Percentiles rank a stretch among this genome's conserved stretches.
Conservation (phyloP, 345 rosid genomes). For the Litchi chinensis region DNA sequence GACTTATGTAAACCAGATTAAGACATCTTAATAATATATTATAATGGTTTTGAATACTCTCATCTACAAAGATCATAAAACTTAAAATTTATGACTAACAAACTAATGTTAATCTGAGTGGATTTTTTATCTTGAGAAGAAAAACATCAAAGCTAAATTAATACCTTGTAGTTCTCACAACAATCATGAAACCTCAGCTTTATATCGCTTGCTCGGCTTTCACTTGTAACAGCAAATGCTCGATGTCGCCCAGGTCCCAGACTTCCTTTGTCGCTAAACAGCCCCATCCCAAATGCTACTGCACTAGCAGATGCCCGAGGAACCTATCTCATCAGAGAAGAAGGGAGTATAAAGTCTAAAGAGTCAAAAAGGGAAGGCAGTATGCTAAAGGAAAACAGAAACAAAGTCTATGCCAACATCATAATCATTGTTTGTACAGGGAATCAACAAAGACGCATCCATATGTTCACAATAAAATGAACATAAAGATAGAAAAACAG, state of each 20-base stretch:
- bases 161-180: constrained; percentile 92
- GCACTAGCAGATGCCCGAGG: constrained; percentile 97
- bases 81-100: background rate
- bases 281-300: constrained; percentile 97
- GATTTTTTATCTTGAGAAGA: background rate
- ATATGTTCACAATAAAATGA: background rate
- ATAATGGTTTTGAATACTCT: background rate
- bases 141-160: background rate
- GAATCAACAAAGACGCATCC: background rate
- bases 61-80: background rate
- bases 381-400: background rate
- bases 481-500: background rate
- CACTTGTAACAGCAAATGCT: constrained; percentile 87
- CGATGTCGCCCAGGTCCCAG: constrained; percentile 80
- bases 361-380: background rate
- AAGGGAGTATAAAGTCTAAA: constrained; percentile 2
- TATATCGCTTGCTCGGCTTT: constrained; percentile 91
- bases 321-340: constrained; percentile 46
- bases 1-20: background rate
- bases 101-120: background rate
- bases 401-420: background rate
- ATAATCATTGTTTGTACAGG: background rate
- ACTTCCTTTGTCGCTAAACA: constrained; percentile 75
- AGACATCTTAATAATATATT: background rate
- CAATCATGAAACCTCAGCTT: constrained; percentile 77